phyloP scores from a whole-genome alignment of 208 protist species.

The Trypanosoma vivax region DNA sequence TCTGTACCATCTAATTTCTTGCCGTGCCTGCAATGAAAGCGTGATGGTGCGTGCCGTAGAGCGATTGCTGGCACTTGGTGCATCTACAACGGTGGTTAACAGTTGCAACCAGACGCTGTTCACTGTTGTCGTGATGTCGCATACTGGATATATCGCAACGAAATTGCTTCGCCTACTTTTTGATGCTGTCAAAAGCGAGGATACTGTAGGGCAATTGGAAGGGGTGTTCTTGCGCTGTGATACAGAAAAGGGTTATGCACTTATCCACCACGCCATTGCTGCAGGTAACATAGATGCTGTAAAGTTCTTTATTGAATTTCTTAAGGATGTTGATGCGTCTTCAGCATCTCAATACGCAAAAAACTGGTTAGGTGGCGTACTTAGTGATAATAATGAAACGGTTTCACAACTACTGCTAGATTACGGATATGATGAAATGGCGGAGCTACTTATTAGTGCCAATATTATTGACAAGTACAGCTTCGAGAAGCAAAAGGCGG shows the following conservation, averaged over 20 bases:
- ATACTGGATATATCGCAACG: not conserved
- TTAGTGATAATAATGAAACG: slow-evolving; percentile 12
- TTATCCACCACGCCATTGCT: slow-evolving; percentile 34
- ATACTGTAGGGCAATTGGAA: not conserved
- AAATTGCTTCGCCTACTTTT: not conserved
- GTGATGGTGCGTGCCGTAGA: slow-evolving; percentile 21
- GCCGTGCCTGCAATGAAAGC: slow-evolving; percentile 25
- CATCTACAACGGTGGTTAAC: slow-evolving; percentile 3
- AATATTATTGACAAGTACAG: slow-evolving; percentile 1
- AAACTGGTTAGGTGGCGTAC: slow-evolving; percentile 20
- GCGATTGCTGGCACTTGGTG: slow-evolving; percentile 22
- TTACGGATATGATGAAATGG: slow-evolving; percentile 13
- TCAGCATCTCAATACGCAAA: not conserved
- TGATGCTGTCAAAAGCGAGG: not conserved
- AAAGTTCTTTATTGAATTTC: slow-evolving; percentile 27
- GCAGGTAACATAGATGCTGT: slow-evolving; percentile 25
- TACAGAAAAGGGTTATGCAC: slow-evolving; percentile 19
- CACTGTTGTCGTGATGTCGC: slow-evolving; percentile 1
- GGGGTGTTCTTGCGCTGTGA: slow-evolving; percentile 10
- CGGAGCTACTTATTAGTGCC: slow-evolving; percentile 7
- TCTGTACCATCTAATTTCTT: slow-evolving; percentile 32
- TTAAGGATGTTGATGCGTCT: slow-evolving; percentile 6
- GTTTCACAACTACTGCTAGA: slow-evolving; percentile 19
- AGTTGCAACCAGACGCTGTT: slow-evolving; percentile 10
- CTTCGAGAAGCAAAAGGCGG: slow-evolving; percentile 1